Percentiles rank a stretch among this genome's conserved stretches.
phyloP scores from a whole-genome alignment of 495 filamentous ascomycete genomes.

The Saxispiralis lemnorum region DNA sequence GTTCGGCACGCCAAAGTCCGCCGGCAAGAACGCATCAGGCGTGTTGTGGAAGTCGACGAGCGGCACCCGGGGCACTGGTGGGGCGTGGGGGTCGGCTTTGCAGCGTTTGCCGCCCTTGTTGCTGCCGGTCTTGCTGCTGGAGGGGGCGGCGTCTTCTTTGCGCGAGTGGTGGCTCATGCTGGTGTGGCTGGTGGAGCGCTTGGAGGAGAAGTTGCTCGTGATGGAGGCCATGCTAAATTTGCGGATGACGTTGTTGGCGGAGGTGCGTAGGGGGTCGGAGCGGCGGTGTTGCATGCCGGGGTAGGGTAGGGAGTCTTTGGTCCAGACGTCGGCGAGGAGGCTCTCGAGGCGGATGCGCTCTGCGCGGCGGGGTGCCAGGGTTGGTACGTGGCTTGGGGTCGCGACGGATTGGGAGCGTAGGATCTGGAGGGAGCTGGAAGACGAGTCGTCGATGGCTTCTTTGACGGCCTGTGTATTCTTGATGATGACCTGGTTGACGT shows the following conservation, averaged over 20 bases:
- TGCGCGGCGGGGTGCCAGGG: conserved; percentile 44
- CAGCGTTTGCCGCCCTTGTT: neutral
- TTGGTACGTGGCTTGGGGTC: conserved; percentile 43
- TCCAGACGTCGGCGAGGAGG: conserved; percentile 65
- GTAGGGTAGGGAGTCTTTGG: conserved; percentile 61
- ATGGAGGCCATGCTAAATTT: conserved; percentile 64
- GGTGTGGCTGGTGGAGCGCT: conserved; percentile 37
- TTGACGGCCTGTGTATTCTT: conserved; percentile 67
- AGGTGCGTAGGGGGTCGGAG: conserved; percentile 48
- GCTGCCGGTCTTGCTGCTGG: neutral
- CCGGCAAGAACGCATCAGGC: conserved; percentile 24
- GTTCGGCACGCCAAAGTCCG: conserved; percentile 23
- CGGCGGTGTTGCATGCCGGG: conserved; percentile 61
- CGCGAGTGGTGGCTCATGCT: conserved; percentile 21
- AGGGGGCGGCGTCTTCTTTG: conserved; percentile 17
- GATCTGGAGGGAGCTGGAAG: conserved; percentile 31
- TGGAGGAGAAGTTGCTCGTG: conserved; percentile 39
- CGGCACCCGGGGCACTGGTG: conserved; percentile 1
- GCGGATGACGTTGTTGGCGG: conserved; percentile 63
- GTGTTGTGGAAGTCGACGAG: conserved; percentile 15
- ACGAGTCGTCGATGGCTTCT: conserved; percentile 28
- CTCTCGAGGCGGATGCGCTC: conserved; percentile 66
- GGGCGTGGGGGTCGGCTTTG: neutral
- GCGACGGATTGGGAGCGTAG: conserved; percentile 56
- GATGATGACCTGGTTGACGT: conserved; percentile 61